These are phyloP conservation scores for Candida multigemmis DNA, from an alignment of 805 yeast species.

Conservation along the genomic window DNA sequence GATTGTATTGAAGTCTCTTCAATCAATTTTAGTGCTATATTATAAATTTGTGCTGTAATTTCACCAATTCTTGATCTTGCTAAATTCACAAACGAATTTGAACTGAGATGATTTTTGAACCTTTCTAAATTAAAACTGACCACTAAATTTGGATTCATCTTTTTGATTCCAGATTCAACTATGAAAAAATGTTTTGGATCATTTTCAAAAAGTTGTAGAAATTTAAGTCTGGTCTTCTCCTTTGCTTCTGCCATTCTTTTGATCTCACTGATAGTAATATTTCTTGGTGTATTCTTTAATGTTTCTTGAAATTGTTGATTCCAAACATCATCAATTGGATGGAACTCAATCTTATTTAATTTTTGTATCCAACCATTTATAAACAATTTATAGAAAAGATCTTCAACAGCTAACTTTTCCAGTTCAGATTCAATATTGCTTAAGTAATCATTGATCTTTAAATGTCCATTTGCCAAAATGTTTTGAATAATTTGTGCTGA, in stretches of 20 bases:
- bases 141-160: slow-evolving; percentile 41
- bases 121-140: slow-evolving; percentile 57
- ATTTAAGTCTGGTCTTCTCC: slow-evolving; percentile 35
- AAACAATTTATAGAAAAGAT: slow-evolving; percentile 14
- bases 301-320: slow-evolving; percentile 23
- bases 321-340: slow-evolving; percentile 32
- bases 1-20: slow-evolving; percentile 47
- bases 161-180: slow-evolving; percentile 25
- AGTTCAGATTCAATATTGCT: slow-evolving; percentile 12
- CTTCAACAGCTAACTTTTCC: slow-evolving; percentile 5
- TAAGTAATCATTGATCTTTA: slow-evolving; percentile 43
- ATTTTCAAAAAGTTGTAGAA: slow-evolving; percentile 22
- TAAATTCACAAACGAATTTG: slow-evolving; percentile 51
- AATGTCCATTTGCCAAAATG: slow-evolving; percentile 59
- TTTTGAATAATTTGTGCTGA: slow-evolving; percentile 60
- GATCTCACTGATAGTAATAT: slow-evolving; percentile 27
- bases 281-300: slow-evolving; percentile 25
- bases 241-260: slow-evolving; percentile 51
- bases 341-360: slow-evolving; percentile 19
- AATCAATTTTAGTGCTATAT: slow-evolving; percentile 42
- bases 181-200: slow-evolving; percentile 14
- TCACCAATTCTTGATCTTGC: slow-evolving; percentile 64
- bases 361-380: slow-evolving; percentile 28
- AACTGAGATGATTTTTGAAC: slow-evolving; percentile 59
- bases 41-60: slow-evolving; percentile 57